These are phyloP conservation scores for Alternaria arbusti DNA, from an alignment of 2,329 filamentous ascomycete species.

Conservation along the genomic window DNA sequence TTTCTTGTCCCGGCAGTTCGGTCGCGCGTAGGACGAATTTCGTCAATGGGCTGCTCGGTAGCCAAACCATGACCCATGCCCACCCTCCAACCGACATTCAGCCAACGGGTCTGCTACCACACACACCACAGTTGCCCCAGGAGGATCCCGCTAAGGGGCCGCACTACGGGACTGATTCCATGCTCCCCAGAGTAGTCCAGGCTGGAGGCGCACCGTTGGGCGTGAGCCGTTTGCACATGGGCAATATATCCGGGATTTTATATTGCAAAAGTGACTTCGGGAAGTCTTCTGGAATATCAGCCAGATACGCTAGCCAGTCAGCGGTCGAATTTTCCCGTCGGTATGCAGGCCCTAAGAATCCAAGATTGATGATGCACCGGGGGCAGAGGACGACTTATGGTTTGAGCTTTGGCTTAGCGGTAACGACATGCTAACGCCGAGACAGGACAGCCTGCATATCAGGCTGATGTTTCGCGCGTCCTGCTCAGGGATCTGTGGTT, in stretches of 20 bases:
- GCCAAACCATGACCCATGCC: conserved; percentile 35
- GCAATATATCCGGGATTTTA: conserved; percentile 26
- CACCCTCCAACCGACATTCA: conserved; percentile 23
- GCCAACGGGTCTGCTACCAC: conserved; percentile 16
- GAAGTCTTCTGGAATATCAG: conserved; percentile 23
- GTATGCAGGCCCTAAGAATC: conserved; percentile 12
- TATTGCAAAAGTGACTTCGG: conserved; percentile 24
- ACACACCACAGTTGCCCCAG: conserved; percentile 7
- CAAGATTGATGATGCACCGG: conserved; percentile 20
- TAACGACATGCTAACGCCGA: conserved; percentile 27
- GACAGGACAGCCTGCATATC: conserved; percentile 39
- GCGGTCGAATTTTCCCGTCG: conserved; percentile 12
- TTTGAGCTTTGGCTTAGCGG: conserved; percentile 19
- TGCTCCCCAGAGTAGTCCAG: conserved; percentile 25
- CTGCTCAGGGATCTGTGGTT: conserved; percentile 30
- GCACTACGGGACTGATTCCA: conserved; percentile 33
- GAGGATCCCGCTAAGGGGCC: conserved; percentile 24
- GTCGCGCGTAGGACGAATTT: conserved; percentile 33
- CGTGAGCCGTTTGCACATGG: conserved; percentile 19
- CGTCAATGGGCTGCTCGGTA: conserved; percentile 37
- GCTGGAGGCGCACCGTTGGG: conserved; percentile 24
- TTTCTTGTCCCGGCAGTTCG: conserved; percentile 30
- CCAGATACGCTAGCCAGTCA: conserved; percentile 29
- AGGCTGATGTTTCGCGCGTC: conserved; percentile 39
- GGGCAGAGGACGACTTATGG: conserved; percentile 19